These are phyloP conservation scores for Guillardia theta DNA, from an alignment of 78 protist genomes.

Conservation along the genomic window DNA sequence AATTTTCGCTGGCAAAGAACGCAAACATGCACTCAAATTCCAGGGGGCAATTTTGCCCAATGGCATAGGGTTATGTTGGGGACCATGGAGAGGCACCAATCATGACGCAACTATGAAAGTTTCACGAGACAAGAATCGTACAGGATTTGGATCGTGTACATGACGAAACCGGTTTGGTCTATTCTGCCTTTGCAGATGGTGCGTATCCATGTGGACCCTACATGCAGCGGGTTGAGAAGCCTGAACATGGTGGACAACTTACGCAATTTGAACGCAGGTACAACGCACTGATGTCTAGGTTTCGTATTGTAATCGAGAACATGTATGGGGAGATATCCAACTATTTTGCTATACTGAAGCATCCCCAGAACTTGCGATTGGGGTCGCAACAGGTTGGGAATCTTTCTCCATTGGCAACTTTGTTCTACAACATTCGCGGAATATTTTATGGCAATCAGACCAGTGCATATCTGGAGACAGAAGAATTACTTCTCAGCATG, in stretches of 20 bases:
- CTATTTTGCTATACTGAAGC: background rate
- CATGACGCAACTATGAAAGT: background rate
- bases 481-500: background rate
- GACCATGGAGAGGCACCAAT: background rate
- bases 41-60: background rate
- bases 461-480: background rate
- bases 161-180: background rate
- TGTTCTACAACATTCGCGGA: background rate
- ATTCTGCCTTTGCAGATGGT: background rate
- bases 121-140: background rate
- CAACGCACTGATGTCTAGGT: background rate
- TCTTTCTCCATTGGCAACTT: background rate
- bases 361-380: background rate
- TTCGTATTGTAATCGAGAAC: background rate
- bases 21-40: background rate
- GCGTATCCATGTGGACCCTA: background rate
- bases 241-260: background rate
- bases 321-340: background rate
- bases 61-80: background rate
- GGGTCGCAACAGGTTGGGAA: background rate
- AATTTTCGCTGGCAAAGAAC: no score
- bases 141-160: background rate
- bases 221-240: background rate
- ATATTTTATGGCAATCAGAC: background rate
- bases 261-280: background rate